Percentiles rank a stretch among this genome's conserved stretches.
phyloP scores from a whole-genome alignment of 257 asterid species.

The Lavandula angustifolia region DNA sequence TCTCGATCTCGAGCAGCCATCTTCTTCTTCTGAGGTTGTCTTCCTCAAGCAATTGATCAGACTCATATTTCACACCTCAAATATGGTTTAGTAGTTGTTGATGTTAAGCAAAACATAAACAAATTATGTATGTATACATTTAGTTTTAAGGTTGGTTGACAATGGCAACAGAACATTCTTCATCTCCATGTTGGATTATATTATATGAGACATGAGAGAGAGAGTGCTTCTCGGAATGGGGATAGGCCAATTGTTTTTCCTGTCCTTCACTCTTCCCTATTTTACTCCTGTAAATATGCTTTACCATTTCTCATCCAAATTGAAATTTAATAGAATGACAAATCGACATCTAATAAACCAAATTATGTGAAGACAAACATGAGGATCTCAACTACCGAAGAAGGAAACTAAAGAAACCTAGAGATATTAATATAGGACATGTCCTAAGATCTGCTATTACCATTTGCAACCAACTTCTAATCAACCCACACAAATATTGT shows the following conservation, averaged over 20 bases:
- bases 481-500: constrained; percentile 4
- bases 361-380: constrained; percentile 6
- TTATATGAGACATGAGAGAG: not conserved
- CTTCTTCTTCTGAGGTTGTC: constrained; percentile 1
- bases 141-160: constrained; percentile 1
- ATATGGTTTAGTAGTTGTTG: not conserved
- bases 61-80: not conserved
- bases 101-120: not conserved
- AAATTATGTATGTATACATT: not conserved
- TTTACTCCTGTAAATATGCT: not conserved
- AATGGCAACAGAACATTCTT: not conserved
- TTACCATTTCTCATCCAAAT: not conserved
- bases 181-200: not conserved
- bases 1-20: not conserved
- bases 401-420: constrained; percentile 4
- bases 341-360: too few species aligned
- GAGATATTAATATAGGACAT: constrained; percentile 22
- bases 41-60: constrained; percentile 11
- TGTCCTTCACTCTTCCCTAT: not conserved
- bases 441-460: constrained; percentile 33
- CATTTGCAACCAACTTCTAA: constrained; percentile 30
- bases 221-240: constrained; percentile 14
- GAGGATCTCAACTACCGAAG: not conserved
- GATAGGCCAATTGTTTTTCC: not conserved
- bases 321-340: too few species aligned